Base-by-base conservation (phyloP, 139 green algal species). In the Yamagishiella unicocca region DNA sequence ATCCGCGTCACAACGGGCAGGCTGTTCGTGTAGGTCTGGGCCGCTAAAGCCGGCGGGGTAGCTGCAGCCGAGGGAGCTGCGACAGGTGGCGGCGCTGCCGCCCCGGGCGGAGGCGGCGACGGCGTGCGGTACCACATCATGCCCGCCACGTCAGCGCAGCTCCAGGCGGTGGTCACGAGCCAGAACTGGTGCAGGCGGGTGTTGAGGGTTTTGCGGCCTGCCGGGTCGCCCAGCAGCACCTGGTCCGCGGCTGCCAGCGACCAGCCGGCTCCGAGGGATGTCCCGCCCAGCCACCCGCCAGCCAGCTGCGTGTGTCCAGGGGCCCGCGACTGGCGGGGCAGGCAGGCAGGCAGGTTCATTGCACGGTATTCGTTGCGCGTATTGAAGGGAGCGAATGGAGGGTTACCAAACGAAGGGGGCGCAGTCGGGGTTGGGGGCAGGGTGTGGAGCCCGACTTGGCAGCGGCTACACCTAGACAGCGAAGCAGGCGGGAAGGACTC, bases 171-270 rank as follows among this genome's bases (percentile, higher is more conserved):
- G 21, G 33, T 68, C 27, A 54, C 62, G 9, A 86, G 24, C 80
- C 80, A 86, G 5, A 77, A 7, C 64, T 86, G 80, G 2, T 53
- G 43, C 43, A 86, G 9, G 12, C 80, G 80, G 24, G 64, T 53
- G 31, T 12, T 67, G 29, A 62, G 19, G 1, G 79, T 61, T 37
- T 12, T 58, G 54, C 27, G 14, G 55, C 37, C 55, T 0, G 21
- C 10, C 4, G 55, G 27, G 77, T 84, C 77, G 3, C 77, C 77
- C 19, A 84, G 55, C 37, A 73, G 55, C 55, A 73, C 22, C 7
- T 21, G 25, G 33, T 74, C 55, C 1, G 38, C 40, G 5, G 38
- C 35, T 1, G 6, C 55, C 37, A 84, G 58, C 27, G 77, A 62
- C 77, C 77, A 84, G 38, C 37, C 55, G 55, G 5, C 17, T 4